Evolutionary conservation across 306 rosid genomes (phyloP).

Genomic region (Quercus parvula): DNA sequence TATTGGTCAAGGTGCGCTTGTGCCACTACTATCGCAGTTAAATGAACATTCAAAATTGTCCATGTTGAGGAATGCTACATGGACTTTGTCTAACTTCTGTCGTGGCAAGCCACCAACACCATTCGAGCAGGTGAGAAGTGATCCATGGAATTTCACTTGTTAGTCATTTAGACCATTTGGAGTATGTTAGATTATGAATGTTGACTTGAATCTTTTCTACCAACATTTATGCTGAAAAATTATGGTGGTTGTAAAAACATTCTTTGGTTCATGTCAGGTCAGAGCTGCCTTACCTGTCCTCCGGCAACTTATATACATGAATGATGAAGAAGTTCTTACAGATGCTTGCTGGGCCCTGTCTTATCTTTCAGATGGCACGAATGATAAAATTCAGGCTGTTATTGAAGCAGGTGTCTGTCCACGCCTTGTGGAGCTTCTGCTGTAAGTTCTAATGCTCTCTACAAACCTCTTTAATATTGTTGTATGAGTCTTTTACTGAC

Average conservation of each 20-base stretch:
- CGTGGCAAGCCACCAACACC: conserved; percentile 62
- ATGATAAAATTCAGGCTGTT: conserved; percentile 58
- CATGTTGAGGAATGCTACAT: conserved; percentile 60
- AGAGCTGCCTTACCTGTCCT: conserved; percentile 59
- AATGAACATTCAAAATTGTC: conserved; percentile 56
- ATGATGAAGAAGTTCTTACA: conserved; percentile 58
- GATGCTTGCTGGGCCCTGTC: conserved; percentile 72
- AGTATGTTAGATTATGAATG: background rate
- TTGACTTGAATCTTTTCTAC: background rate
- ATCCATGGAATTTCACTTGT: background rate
- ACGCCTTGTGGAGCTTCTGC: conserved; percentile 55
- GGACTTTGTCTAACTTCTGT: conserved; percentile 62
- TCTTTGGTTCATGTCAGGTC: conserved; percentile 44
- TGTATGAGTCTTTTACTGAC: background rate
- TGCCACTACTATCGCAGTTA: conserved; percentile 47
- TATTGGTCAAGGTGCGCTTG: conserved; percentile 51
- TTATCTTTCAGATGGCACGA: conserved; percentile 60
- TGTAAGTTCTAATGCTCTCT: conserved; percentile 32
- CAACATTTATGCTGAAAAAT: background rate
- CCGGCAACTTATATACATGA: conserved; percentile 39
- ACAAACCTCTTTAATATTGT: background rate
- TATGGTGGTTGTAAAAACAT: background rate
- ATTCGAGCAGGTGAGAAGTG: conserved; percentile 49
- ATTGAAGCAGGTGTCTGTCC: conserved; percentile 58
- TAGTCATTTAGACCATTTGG: background rate